These are phyloP conservation scores for Alternaria gaisen DNA, from an alignment of 2,329 filamentous ascomycete species.

Conservation along the genomic window DNA sequence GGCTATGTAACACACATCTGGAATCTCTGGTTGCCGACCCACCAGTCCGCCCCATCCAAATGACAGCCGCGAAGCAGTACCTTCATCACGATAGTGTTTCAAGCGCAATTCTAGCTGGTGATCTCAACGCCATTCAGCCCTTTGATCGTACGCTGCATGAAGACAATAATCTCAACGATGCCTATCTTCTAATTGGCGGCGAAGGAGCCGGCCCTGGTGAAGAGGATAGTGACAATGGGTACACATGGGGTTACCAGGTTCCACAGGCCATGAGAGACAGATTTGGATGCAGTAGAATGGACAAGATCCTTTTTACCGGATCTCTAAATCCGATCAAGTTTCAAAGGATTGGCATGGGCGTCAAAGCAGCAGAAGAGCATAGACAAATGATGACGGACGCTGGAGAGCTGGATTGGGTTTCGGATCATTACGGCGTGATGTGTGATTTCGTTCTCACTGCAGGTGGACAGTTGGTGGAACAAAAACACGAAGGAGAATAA, in stretches of 20 bases:
- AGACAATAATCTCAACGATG: slow-evolving; percentile 61
- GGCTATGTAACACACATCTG: slow-evolving; percentile 66
- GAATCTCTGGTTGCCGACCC: slow-evolving; percentile 62
- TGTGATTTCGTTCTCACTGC: slow-evolving; percentile 34
- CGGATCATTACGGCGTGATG: slow-evolving; percentile 60
- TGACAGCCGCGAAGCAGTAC: slow-evolving; percentile 55
- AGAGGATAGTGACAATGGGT: slow-evolving; percentile 62
- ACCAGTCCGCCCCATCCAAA: slow-evolving; percentile 60
- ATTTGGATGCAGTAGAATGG: slow-evolving; percentile 64
- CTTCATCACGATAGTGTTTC: slow-evolving; percentile 53
- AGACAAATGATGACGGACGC: slow-evolving; percentile 34
- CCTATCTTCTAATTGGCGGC: slow-evolving; percentile 62
- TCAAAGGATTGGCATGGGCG: slow-evolving; percentile 59
- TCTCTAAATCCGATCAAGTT: slow-evolving; percentile 46
- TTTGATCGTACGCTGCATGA: slow-evolving; percentile 61
- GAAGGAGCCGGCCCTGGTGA: slow-evolving; percentile 6
- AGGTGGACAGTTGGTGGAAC: background rate
- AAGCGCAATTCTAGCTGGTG: slow-evolving; percentile 61
- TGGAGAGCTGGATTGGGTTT: slow-evolving; percentile 59
- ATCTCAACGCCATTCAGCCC: slow-evolving; percentile 66
- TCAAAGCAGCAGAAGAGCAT: slow-evolving; percentile 53
- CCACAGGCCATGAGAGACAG: slow-evolving; percentile 45
- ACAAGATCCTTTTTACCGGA: slow-evolving; percentile 63
- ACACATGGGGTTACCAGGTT: slow-evolving; percentile 65
- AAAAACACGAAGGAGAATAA: background rate